Percentiles rank a stretch among this genome's conserved stretches.
Conservation (phyloP, 1,284 basidiomycete genomes). For the Athelia psychrophila region DNA sequence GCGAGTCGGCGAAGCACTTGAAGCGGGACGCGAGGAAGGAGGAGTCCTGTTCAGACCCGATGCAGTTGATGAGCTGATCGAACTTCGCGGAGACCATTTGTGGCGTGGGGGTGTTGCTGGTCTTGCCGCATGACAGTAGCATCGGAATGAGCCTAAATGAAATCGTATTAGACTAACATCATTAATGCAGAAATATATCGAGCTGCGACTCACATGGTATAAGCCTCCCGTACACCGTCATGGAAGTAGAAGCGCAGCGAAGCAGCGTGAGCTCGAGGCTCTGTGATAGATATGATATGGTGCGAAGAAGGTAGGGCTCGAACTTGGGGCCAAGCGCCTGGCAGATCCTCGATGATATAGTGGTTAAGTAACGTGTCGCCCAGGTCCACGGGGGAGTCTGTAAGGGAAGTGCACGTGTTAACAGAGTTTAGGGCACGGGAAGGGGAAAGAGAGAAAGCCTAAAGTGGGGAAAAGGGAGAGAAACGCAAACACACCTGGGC, state of each 20-base stretch:
- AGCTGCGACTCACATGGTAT: conserved; percentile 53
- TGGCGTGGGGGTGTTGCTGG: conserved; percentile 60
- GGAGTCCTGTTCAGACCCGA: conserved; percentile 64
- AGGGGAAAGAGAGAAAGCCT: conserved; percentile 12
- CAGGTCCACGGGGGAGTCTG: conserved; percentile 64
- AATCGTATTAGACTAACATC: neutral
- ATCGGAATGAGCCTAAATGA: conserved; percentile 66
- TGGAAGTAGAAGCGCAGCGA: conserved; percentile 75
- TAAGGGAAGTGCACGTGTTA: neutral
- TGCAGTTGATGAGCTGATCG: conserved; percentile 62
- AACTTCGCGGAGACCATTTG: conserved; percentile 72
- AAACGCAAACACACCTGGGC: conserved; percentile 62
- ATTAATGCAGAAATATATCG: too few species aligned
- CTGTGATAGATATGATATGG: conserved; percentile 69
- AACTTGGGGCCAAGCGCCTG: conserved; percentile 80
- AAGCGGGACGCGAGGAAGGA: conserved; percentile 77
- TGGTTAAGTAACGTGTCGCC: conserved; percentile 63
- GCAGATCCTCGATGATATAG: conserved; percentile 74
- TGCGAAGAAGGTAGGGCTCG: conserved; percentile 81
- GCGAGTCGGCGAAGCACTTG: conserved; percentile 69
- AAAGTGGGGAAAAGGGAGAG: neutral
- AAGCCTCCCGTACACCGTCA: conserved; percentile 80
- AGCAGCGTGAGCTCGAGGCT: conserved; percentile 68
- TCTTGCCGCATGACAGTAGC: conserved; percentile 68
- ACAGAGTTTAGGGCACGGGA: too few species aligned